Evolutionary conservation across 148 eudicot species (phyloP).

Genomic region (Rhododendron griersonianum): DNA sequence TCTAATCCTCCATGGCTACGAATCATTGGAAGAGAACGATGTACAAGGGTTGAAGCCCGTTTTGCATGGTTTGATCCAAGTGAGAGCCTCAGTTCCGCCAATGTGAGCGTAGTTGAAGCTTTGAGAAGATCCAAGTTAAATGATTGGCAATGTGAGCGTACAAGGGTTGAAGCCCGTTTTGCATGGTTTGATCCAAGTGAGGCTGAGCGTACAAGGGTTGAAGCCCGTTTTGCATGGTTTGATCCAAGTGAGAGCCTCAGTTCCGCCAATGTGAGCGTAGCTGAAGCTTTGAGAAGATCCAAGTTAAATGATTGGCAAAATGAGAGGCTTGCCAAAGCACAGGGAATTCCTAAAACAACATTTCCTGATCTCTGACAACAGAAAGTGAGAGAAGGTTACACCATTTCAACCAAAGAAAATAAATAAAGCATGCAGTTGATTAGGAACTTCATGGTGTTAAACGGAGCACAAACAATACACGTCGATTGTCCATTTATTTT

Average conservation of each 20-base stretch:
- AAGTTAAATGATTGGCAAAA: slow-evolving; percentile 88
- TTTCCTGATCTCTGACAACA: slow-evolving; percentile 78
- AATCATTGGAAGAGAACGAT: too few species aligned
- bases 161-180: too few species aligned
- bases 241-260: slow-evolving; percentile 88
- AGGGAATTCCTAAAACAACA: slow-evolving; percentile 87
- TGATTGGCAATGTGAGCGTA: too few species aligned
- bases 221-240: slow-evolving; percentile 71
- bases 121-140: too few species aligned
- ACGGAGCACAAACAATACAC: not conserved
- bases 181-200: too few species aligned
- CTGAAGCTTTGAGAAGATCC: slow-evolving; percentile 98
- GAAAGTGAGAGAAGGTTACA: not conserved
- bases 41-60: too few species aligned
- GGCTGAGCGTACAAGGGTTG: slow-evolving; percentile 57
- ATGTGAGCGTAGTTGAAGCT: too few species aligned
- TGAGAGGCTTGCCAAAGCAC: slow-evolving; percentile 88
- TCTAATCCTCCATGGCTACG: too few species aligned
- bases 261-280: slow-evolving; percentile 77
- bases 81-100: too few species aligned
- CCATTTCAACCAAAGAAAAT: not conserved
- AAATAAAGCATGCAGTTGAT: not conserved
- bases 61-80: too few species aligned
- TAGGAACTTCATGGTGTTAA: not conserved
- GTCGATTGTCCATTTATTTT: not conserved